Conservation (phyloP, 495 filamentous ascomycete species). For the Aspergillus asperescens region DNA sequence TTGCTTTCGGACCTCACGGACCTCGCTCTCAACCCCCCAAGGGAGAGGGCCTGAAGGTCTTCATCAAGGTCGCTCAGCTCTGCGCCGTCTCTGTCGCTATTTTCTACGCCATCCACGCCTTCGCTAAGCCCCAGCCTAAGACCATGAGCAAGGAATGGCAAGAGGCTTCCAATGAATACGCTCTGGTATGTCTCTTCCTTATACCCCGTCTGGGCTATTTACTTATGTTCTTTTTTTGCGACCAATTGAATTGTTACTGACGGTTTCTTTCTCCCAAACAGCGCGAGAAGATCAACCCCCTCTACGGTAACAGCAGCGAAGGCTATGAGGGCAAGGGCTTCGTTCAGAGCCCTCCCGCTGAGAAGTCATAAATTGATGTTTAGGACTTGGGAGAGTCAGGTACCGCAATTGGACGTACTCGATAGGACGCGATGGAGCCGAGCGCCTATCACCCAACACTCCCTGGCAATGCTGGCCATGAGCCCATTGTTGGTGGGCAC, state of each 20-base stretch:
- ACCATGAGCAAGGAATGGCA: conserved; percentile 97
- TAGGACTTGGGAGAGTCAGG: conserved; percentile 25
- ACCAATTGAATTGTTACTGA: conserved; percentile 8
- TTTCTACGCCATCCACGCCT: conserved; percentile 58
- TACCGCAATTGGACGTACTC: conserved; percentile 17
- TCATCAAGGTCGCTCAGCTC: conserved; percentile 62
- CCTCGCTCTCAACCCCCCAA: conserved; percentile 76
- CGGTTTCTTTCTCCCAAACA: conserved; percentile 31
- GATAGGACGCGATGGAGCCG: conserved; percentile 10
- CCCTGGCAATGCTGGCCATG: conserved; percentile 18
- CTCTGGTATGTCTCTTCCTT: conserved; percentile 56
- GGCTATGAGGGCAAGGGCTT: conserved; percentile 75
- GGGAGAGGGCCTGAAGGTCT: conserved; percentile 71
- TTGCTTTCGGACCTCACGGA: conserved; percentile 93
- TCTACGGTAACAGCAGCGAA: conserved; percentile 77
- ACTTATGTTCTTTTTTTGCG: background rate
- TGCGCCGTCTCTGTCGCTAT: conserved; percentile 54
- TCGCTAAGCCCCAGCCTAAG: conserved; percentile 63
- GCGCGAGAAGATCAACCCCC: conserved; percentile 82
- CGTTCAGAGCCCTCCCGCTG: conserved; percentile 63
- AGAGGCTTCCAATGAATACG: conserved; percentile 84
- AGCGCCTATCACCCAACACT: conserved; percentile 11
- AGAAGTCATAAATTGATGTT: conserved; percentile 34
- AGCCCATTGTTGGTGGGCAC: conserved; percentile 15
- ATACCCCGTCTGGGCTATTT: background rate